Conservation (phyloP, 192 early-diverging fungal species). For the Spizellomyces punctatus region DNA sequence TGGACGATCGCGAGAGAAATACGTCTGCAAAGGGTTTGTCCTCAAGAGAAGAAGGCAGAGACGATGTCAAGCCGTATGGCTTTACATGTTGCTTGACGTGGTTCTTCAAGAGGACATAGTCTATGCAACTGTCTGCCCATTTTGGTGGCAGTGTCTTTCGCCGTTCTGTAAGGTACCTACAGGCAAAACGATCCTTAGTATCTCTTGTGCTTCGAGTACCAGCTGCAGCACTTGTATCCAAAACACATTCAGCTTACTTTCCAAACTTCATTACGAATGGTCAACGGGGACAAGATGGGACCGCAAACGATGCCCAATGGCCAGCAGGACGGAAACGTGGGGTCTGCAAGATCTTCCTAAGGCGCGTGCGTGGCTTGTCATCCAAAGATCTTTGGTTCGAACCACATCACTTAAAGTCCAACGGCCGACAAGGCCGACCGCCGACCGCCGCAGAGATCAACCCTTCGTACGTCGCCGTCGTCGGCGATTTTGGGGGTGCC, state of each 20-base stretch:
- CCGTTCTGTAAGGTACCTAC: constrained; percentile 25
- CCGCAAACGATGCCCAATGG: no score
- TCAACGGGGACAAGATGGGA: no score
- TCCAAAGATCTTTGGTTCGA: no score
- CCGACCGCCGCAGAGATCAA: no score
- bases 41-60: not conserved
- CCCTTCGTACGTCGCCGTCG: no score
- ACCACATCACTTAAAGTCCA: no score
- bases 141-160: constrained; percentile 50
- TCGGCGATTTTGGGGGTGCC: no score
- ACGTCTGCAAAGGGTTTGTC: constrained; percentile 52
- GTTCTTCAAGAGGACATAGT: constrained; percentile 69
- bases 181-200: not conserved
- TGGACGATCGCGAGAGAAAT: constrained; percentile 57
- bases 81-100: constrained; percentile 68
- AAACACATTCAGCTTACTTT: constrained; percentile 5
- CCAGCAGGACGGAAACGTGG: no score
- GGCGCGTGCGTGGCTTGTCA: no score
- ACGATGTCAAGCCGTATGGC: constrained; percentile 35
- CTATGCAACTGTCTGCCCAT: constrained; percentile 71
- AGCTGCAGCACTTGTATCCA: not conserved
- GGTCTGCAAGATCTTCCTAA: no score
- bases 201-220: not conserved
- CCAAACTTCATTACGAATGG: constrained; percentile 18
- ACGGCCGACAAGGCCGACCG: no score